Conservation (phyloP, 306 rosid genomes). For the Cercis canadensis region DNA sequence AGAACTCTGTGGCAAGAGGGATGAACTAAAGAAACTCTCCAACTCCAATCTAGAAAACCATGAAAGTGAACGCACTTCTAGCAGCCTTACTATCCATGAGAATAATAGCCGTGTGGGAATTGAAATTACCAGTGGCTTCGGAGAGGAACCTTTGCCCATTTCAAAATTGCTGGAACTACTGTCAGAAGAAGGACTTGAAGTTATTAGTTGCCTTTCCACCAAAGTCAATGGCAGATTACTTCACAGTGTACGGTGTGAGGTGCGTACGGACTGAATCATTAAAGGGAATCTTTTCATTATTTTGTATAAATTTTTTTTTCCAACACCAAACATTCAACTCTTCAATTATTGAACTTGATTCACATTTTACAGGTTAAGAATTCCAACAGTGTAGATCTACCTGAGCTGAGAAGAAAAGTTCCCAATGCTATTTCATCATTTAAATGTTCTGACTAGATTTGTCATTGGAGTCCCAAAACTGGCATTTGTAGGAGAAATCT, state of each 20-base stretch:
- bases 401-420: slow-evolving; percentile 59
- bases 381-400: slow-evolving; percentile 36
- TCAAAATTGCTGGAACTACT: slow-evolving; percentile 49
- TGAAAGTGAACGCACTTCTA: slow-evolving; percentile 4
- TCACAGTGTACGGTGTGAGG: slow-evolving; percentile 62
- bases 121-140: slow-evolving; percentile 34
- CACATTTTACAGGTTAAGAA: slow-evolving; percentile 43
- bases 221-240: slow-evolving; percentile 53
- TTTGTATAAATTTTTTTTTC: neutral
- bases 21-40: slow-evolving; percentile 46
- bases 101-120: slow-evolving; percentile 51
- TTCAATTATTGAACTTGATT: slow-evolving; percentile 20
- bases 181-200: slow-evolving; percentile 53
- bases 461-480: slow-evolving; percentile 16
- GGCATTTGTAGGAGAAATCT: slow-evolving; percentile 11
- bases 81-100: slow-evolving; percentile 43
- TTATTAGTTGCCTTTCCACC: slow-evolving; percentile 50
- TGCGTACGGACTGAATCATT: slow-evolving; percentile 31
- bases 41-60: slow-evolving; percentile 9
- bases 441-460: slow-evolving; percentile 32
- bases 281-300: neutral
- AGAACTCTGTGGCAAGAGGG: slow-evolving; percentile 50
- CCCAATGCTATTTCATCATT: slow-evolving; percentile 37
- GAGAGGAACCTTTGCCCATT: slow-evolving; percentile 37
- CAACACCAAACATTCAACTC: neutral